Conservation (phyloP, 192 early-diverging fungal species). For the Coemansia sp. region DNA sequence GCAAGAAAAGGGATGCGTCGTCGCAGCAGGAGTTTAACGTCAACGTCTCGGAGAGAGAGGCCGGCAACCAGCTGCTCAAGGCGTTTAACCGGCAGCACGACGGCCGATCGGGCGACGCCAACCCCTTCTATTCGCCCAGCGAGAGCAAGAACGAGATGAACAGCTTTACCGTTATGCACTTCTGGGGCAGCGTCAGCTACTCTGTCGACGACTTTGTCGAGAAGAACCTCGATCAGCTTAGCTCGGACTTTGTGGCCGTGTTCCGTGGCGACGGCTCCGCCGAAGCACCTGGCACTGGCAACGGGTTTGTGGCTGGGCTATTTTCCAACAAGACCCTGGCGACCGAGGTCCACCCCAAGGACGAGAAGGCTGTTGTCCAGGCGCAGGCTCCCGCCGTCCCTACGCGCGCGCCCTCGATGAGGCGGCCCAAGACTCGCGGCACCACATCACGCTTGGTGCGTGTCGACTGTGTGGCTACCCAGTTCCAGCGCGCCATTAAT, state of each 20-base stretch:
- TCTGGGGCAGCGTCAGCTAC: slow-evolving; percentile 64
- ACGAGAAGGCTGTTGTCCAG: slow-evolving; percentile 72
- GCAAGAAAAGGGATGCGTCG: slow-evolving; percentile 26
- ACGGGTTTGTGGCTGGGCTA: slow-evolving; percentile 74
- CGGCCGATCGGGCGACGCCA: slow-evolving; percentile 34
- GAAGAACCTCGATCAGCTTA: slow-evolving; percentile 78
- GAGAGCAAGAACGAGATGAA: slow-evolving; percentile 59
- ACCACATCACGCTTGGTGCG: slow-evolving; percentile 56
- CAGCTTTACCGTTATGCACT: slow-evolving; percentile 48
- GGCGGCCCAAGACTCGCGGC: slow-evolving; percentile 65
- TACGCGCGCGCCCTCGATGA: slow-evolving; percentile 64
- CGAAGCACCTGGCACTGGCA: slow-evolving; percentile 62
- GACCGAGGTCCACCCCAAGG: slow-evolving; percentile 78
- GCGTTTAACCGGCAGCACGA: slow-evolving; percentile 53
- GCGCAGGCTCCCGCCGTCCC: slow-evolving; percentile 77
- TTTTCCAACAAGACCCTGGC: slow-evolving; percentile 76
- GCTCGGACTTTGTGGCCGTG: slow-evolving; percentile 82
- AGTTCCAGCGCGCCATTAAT: slow-evolving; percentile 69
- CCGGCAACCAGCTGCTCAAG: slow-evolving; percentile 52
- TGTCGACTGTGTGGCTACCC: slow-evolving; percentile 65
- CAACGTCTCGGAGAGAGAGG: slow-evolving; percentile 42
- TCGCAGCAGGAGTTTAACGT: slow-evolving; percentile 45
- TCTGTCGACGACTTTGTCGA: slow-evolving; percentile 81
- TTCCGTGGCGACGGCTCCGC: slow-evolving; percentile 69
- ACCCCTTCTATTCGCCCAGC: slow-evolving; percentile 45